phyloP scores from a whole-genome alignment of 1,284 basidiomycete species.

The Ceratorhiza oryzae-sativae region DNA sequence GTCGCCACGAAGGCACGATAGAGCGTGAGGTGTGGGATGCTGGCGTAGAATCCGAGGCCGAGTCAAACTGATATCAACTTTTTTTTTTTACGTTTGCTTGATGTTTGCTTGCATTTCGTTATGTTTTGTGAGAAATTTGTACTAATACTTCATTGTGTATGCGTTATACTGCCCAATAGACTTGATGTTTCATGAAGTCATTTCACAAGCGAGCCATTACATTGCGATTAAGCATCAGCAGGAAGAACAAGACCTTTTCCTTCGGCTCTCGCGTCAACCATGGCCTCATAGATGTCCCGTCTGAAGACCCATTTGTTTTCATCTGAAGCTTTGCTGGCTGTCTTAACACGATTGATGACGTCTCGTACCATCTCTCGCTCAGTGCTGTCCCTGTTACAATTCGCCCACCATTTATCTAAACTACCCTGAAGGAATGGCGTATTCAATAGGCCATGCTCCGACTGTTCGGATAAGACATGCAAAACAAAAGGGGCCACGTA shows the following conservation, averaged over 20 bases:
- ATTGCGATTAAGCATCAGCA: not conserved
- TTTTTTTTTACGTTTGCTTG: not conserved
- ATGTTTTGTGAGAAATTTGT: not conserved
- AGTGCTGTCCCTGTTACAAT: slow-evolving; percentile 67
- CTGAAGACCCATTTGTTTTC: slow-evolving; percentile 57
- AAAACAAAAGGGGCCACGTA: slow-evolving; percentile 72
- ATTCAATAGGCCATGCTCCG: slow-evolving; percentile 63
- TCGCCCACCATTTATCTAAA: slow-evolving; percentile 80
- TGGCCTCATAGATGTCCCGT: slow-evolving; percentile 62
- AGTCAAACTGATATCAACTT: not conserved
- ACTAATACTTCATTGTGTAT: not conserved
- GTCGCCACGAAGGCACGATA: slow-evolving; percentile 17
- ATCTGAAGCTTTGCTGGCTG: not conserved
- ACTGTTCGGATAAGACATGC: slow-evolving; percentile 72
- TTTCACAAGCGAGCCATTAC: not conserved
- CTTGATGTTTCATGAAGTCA: not conserved
- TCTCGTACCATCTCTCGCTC: slow-evolving; percentile 64
- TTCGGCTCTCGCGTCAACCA: slow-evolving; percentile 54
- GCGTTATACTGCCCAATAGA: not conserved
- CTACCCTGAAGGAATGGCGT: slow-evolving; percentile 60
- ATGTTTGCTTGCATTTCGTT: not conserved
- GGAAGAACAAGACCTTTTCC: slow-evolving; percentile 42
- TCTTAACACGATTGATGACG: slow-evolving; percentile 59
- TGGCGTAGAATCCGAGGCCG: slow-evolving; percentile 9
- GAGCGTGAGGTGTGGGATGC: slow-evolving; percentile 28